These are phyloP conservation scores for Mucor sp. DNA, from an alignment of 371 early-diverging fungal genomes.

Conservation along the genomic window DNA sequence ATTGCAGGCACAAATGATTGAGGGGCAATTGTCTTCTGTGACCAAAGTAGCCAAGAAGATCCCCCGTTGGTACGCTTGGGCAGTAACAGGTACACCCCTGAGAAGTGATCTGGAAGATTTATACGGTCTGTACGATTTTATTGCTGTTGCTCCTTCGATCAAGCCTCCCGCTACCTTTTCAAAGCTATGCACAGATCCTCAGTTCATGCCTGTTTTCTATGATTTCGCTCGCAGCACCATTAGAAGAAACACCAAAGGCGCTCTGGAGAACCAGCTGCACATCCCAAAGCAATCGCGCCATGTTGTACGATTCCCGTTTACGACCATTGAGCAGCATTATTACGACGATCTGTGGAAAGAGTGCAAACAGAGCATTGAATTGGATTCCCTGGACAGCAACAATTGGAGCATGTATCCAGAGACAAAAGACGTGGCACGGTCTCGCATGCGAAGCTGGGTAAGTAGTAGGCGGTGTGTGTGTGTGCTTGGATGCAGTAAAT, in stretches of 20 bases:
- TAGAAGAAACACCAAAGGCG: conserved; percentile 60
- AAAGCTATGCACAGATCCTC: conserved; percentile 9
- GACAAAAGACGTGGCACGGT: background rate
- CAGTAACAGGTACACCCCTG: conserved; percentile 74
- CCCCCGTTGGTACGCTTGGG: conserved; percentile 67
- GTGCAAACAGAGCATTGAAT: conserved; percentile 29
- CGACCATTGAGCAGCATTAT: conserved; percentile 62
- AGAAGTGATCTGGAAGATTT: conserved; percentile 52
- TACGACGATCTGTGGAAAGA: conserved; percentile 60
- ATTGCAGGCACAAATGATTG: conserved; percentile 71
- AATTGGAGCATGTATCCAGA: conserved; percentile 20
- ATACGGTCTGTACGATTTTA: conserved; percentile 51
- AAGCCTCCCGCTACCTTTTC: conserved; percentile 22
- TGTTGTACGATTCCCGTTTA: conserved; percentile 53
- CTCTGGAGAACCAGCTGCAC: conserved; percentile 51
- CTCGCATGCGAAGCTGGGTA: background rate
- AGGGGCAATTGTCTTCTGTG: conserved; percentile 41
- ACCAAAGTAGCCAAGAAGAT: conserved; percentile 60
- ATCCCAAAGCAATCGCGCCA: conserved; percentile 60
- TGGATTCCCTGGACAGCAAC: conserved; percentile 24
- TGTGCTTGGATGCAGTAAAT: background rate
- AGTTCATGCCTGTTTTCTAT: conserved; percentile 29
- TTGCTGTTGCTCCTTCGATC: conserved; percentile 39
- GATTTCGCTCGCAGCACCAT: conserved; percentile 45
- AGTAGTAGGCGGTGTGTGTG: background rate